Conservation (phyloP, 2,329 filamentous ascomycete genomes). For the Periconia sp. region DNA sequence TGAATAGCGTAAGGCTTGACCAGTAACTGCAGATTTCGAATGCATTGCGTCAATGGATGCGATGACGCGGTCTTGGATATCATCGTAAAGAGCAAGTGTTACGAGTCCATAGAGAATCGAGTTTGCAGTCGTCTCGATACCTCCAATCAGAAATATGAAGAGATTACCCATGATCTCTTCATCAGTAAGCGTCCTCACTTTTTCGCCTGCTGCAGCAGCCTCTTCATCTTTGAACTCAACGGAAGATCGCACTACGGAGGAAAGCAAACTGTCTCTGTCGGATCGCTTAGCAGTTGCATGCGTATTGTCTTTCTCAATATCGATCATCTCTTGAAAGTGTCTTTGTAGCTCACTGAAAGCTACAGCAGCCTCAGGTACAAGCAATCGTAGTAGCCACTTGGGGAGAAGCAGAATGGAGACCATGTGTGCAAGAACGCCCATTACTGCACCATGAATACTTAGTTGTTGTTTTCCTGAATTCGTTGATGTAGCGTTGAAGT, state of each 20-base stretch:
- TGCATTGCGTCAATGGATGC: neutral
- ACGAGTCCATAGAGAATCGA: slow-evolving; percentile 1
- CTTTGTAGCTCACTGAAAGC: slow-evolving; percentile 1
- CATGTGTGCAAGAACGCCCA: neutral
- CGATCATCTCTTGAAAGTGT: slow-evolving; percentile 4
- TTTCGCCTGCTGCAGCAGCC: too few relatives aligned
- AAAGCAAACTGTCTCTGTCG: too few relatives aligned
- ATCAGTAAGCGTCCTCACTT: slow-evolving; percentile 1
- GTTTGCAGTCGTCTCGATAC: slow-evolving; percentile 8
- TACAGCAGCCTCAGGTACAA: neutral
- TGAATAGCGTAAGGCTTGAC: neutral
- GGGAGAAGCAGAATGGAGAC: neutral
- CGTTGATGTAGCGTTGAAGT: neutral
- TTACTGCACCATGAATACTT: neutral
- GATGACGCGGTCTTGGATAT: slow-evolving; percentile 3
- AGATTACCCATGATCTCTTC: slow-evolving; percentile 6
- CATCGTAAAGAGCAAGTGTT: neutral
- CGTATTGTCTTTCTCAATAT: neutral
- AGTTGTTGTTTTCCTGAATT: neutral
- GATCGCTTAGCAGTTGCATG: too few relatives aligned
- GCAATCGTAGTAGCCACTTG: neutral
- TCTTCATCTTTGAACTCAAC: too few relatives aligned
- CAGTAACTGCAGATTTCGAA: neutral
- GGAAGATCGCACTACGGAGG: too few relatives aligned
- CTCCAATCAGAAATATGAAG: slow-evolving; percentile 4